Conservation (phyloP, 192 early-diverging fungal species). For the Spizellomyces sp. region DNA sequence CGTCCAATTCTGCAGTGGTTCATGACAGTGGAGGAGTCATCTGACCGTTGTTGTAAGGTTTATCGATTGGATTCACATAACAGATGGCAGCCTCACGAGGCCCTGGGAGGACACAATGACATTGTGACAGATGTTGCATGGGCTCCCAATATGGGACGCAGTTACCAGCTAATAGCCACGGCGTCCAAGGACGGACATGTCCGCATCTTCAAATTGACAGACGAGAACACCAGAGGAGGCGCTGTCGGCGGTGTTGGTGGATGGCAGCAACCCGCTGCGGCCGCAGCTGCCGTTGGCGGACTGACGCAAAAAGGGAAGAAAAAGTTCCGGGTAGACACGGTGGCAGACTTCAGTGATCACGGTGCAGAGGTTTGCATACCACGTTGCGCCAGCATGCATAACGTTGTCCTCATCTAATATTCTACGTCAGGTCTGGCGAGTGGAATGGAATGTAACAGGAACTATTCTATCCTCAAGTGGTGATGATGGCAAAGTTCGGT, state of each 20-base stretch:
- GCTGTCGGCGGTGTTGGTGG: conserved; percentile 10
- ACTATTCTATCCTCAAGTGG: conserved; percentile 78
- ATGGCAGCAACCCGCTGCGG: neutral
- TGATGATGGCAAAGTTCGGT: conserved; percentile 77
- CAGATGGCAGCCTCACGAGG: conserved; percentile 65
- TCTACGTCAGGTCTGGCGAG: conserved; percentile 69
- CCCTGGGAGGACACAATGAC: conserved; percentile 62
- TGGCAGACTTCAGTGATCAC: conserved; percentile 68
- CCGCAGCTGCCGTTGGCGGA: neutral
- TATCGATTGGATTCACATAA: conserved; percentile 38
- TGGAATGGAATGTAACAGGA: conserved; percentile 86
- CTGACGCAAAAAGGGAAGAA: neutral
- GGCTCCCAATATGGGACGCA: conserved; percentile 56
- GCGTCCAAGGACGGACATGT: conserved; percentile 75
- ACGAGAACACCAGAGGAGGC: conserved; percentile 32
- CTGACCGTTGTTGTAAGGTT: conserved; percentile 19
- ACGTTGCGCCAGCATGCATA: too few relatives aligned
- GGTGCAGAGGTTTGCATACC: conserved; percentile 45
- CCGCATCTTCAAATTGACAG: conserved; percentile 73
- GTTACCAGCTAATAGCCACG: conserved; percentile 85
- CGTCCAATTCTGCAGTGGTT: neutral
- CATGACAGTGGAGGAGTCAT: too few relatives aligned
- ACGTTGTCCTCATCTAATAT: neutral
- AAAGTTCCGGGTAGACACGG: conserved; percentile 53
- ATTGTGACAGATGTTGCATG: conserved; percentile 68